A percentile compares a stretch with the other conserved stretches of the same genome.
Evolutionary conservation across 2,329 filamentous ascomycete species (phyloP).

Genomic region (Alternaria sp.): DNA sequence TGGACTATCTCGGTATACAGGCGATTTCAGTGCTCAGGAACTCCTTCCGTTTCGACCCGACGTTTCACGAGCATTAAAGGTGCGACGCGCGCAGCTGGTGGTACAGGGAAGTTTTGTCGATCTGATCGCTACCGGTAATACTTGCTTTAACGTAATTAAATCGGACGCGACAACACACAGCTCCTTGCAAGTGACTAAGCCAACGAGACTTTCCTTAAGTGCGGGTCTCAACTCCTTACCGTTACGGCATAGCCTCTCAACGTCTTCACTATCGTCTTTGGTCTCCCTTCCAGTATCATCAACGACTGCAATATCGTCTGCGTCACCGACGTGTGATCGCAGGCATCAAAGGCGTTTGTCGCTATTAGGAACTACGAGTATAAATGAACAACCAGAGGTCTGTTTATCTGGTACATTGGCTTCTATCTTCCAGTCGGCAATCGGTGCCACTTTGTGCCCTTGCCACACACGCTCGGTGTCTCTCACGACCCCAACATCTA

Average conservation of each 20-base stretch:
- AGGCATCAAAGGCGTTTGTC: neutral
- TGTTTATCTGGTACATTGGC: neutral
- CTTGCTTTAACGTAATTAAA: slow-evolving; percentile 6
- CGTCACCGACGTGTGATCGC: neutral
- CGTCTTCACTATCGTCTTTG: neutral
- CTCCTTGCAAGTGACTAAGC: slow-evolving; percentile 5
- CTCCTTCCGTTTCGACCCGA: slow-evolving; percentile 9
- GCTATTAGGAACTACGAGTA: neutral
- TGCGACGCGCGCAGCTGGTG: neutral
- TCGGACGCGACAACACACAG: neutral
- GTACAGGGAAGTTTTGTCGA: neutral
- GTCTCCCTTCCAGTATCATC: neutral
- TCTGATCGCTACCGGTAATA: slow-evolving; percentile 5
- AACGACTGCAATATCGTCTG: neutral
- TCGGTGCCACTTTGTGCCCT: neutral
- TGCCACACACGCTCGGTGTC: neutral
- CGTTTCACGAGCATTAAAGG: slow-evolving; percentile 6
- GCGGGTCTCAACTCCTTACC: neutral
- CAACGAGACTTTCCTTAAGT: neutral
- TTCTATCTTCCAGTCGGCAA: neutral
- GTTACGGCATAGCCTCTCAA: neutral
- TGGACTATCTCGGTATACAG: slow-evolving; percentile 12
- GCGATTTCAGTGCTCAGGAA: slow-evolving; percentile 1
- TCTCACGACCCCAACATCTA: neutral
- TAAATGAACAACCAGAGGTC: neutral